Percentiles rank a stretch among this genome's conserved stretches.
phyloP scores from a whole-genome alignment of 2,329 filamentous ascomycete genomes.

The Ceratocystis ficicola region DNA sequence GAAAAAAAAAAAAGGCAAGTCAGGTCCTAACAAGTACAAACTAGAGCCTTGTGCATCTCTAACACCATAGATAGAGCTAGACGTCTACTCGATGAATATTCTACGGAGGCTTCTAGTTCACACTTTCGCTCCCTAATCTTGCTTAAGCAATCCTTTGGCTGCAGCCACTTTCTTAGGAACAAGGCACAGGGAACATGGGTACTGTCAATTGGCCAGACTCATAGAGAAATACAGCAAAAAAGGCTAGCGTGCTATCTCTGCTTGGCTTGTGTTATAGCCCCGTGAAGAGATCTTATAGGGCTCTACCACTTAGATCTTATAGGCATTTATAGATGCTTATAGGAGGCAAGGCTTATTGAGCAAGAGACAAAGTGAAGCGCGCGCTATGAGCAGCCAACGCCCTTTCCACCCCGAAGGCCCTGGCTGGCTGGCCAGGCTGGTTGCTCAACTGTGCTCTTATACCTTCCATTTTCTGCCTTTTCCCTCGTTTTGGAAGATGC shows the following conservation, averaged over 20 bases:
- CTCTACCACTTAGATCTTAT: slow-evolving; percentile 7
- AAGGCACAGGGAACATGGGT: neutral
- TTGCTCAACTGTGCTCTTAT: neutral
- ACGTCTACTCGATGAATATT: no score
- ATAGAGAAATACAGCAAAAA: neutral
- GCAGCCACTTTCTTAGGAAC: neutral
- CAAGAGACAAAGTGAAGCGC: neutral
- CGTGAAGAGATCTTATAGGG: slow-evolving; percentile 1
- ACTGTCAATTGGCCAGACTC: neutral
- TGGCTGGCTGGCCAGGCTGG: neutral
- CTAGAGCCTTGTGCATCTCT: no score
- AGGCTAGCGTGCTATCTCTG: neutral
- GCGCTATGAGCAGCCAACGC: neutral
- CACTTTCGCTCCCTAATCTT: neutral
- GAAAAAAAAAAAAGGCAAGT: no score
- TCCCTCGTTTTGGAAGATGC: no score
- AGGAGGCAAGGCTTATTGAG: neutral
- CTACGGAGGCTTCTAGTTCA: neutral
- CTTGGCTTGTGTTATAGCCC: neutral
- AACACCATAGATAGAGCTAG: no score
- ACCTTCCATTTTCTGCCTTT: neutral
- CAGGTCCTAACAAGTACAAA: no score
- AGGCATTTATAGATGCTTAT: slow-evolving; percentile 1
- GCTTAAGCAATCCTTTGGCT: neutral
- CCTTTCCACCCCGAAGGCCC: neutral